Conservation (phyloP, 2,329 filamentous ascomycete species). For the Xylariomycetidae sp. region DNA sequence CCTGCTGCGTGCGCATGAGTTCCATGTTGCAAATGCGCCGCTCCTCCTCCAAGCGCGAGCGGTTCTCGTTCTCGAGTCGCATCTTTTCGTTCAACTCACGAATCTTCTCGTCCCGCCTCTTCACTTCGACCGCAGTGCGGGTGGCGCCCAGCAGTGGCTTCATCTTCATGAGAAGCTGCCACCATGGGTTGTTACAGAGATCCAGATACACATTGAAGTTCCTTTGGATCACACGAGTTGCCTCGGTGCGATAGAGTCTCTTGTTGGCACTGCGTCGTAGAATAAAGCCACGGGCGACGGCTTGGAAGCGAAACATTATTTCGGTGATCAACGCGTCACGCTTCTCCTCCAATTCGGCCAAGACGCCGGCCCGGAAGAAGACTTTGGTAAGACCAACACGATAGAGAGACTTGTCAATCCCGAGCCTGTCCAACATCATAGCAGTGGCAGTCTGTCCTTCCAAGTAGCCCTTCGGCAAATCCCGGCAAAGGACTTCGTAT, state of each 20-base stretch:
- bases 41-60: slow-evolving; percentile 83
- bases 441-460: slow-evolving; percentile 82
- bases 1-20: slow-evolving; percentile 85
- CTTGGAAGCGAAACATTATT: slow-evolving; percentile 91
- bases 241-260: slow-evolving; percentile 87
- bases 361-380: slow-evolving; percentile 92
- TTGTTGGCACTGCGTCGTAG: slow-evolving; percentile 88
- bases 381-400: slow-evolving; percentile 95
- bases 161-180: slow-evolving; percentile 92
- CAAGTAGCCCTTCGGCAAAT: slow-evolving; percentile 83
- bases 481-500: slow-evolving; percentile 87
- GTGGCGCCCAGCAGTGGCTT: slow-evolving; percentile 90
- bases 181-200: slow-evolving; percentile 92
- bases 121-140: slow-evolving; percentile 85
- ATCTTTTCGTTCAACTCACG: slow-evolving; percentile 79
- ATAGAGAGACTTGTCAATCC: slow-evolving; percentile 78
- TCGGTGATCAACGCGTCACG: slow-evolving; percentile 87
- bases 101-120: slow-evolving; percentile 92
- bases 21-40: slow-evolving; percentile 80
- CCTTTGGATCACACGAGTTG: slow-evolving; percentile 86
- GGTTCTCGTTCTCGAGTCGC: slow-evolving; percentile 66
- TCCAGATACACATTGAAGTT: slow-evolving; percentile 92
- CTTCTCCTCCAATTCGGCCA: slow-evolving; percentile 94
- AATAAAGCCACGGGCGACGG: slow-evolving; percentile 81
- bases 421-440: slow-evolving; percentile 84